Base-by-base conservation (phyloP, 352 stramenopile species). In the Phytophthora hibernalis region DNA sequence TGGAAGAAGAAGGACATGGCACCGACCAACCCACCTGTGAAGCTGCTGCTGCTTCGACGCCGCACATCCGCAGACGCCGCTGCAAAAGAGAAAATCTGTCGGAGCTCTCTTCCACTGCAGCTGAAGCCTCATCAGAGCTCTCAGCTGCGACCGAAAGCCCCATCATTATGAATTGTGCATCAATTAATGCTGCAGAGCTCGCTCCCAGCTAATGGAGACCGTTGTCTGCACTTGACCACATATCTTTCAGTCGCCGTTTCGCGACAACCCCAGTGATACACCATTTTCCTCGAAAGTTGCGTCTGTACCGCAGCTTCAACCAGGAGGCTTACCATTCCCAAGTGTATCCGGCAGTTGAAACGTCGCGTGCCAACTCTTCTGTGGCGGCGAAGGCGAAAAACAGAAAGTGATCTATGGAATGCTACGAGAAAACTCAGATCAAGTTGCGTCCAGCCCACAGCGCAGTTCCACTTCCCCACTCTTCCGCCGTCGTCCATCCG, bases 1-100 rank as follows among this genome's bases (percentile, higher is more conserved):
- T 20, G 44, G 12, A 68, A 54, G 28, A 77, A 67, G 44, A 61
- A 28, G 18, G 58, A 72, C 3, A 40, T 49, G 20, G 30, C 62
- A n/a, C 55, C 64, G 9, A 90, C 79, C 24, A 90, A 91, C 30
- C 82, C 84, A 8, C 82, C 82, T 0, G 77, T 87, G 37, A 92
- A 90, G 66, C 62, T 91, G 65, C 61, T 91, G 43, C 73, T 90
- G 28, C 72, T 82, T 43, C 78, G 82, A 10, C 69, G 80, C 2
- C 76, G 83, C 26, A 61, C 68, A 0, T 69, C 70, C 12, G 44
- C 31, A 20, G 69, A 78, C 31, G 42, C 33, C 31, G 52, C 18
- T 20, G 21, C 24, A 10, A 44, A 53, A 28, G 38, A 21, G 45
- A 44, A 16, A 21, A 51, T 22, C 28, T 35, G 2, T 5, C 37